phyloP scores from a whole-genome alignment of 768 basidiomycete genomes.

The Neoboletus subvelutipes region DNA sequence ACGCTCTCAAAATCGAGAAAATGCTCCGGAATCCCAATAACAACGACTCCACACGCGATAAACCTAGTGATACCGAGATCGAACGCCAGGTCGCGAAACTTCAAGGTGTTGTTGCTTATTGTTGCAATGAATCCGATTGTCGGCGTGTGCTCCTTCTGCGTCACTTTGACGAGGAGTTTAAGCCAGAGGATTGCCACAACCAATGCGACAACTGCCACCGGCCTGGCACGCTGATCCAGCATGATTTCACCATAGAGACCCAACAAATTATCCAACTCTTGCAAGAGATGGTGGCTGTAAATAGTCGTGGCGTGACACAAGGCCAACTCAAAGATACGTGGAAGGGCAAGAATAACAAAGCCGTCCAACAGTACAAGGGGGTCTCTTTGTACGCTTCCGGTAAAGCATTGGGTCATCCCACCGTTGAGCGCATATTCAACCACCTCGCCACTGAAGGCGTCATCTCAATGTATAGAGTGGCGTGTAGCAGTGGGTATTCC shows the following conservation, averaged over 20 bases:
- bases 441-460: slow-evolving; percentile 51
- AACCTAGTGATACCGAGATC: slow-evolving; percentile 48
- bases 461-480: slow-evolving; percentile 46
- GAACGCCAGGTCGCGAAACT: slow-evolving; percentile 65
- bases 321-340: slow-evolving; percentile 60
- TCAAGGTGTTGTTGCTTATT: slow-evolving; percentile 74
- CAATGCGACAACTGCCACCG: slow-evolving; percentile 84
- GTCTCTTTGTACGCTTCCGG: slow-evolving; percentile 56
- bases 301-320: slow-evolving; percentile 55
- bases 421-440: slow-evolving; percentile 66
- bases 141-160: slow-evolving; percentile 82
- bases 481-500: slow-evolving; percentile 48
- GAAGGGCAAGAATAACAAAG: slow-evolving; percentile 54
- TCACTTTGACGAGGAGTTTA: slow-evolving; percentile 87
- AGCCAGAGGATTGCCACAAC: slow-evolving; percentile 57
- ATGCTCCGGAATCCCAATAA: slow-evolving; percentile 61
- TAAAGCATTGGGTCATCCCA: slow-evolving; percentile 45
- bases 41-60: slow-evolving; percentile 33
- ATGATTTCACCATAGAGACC: slow-evolving; percentile 65
- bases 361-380: slow-evolving; percentile 45
- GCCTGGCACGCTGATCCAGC: slow-evolving; percentile 40
- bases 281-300: slow-evolving; percentile 40
- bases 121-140: slow-evolving; percentile 78
- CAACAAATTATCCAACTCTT: slow-evolving; percentile 59
- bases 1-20: slow-evolving; percentile 52